Evolutionary conservation across 768 basidiomycete species (phyloP).

Genomic region (Serendipita sp.): DNA sequence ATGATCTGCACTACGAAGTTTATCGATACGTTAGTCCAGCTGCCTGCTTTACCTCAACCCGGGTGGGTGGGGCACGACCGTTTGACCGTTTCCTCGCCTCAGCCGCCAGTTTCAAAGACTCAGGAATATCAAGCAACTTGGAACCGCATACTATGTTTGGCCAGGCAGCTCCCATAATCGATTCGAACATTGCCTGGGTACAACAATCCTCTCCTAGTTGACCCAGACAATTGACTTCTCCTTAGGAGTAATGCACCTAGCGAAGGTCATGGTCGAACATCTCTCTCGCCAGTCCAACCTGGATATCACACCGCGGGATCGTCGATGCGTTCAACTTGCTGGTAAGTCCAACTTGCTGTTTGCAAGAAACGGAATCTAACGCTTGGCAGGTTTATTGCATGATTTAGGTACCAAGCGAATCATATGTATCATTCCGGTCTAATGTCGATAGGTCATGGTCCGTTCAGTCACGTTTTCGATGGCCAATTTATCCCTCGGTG

Average conservation of each 20-base stretch:
- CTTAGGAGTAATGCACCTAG: conserved; percentile 63
- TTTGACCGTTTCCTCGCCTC: conserved; percentile 5
- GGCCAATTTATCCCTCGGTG: conserved; percentile 49
- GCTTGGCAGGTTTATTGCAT: conserved; percentile 41
- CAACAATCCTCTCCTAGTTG: conserved; percentile 8
- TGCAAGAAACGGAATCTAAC: not conserved
- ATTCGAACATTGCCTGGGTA: conserved; percentile 75
- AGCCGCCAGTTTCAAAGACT: conserved; percentile 68
- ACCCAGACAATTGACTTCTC: not conserved
- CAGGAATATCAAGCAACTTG: conserved; percentile 64
- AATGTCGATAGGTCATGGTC: conserved; percentile 46
- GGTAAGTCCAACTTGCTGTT: conserved; percentile 18
- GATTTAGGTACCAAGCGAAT: conserved; percentile 29
- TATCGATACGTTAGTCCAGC: conserved; percentile 45
- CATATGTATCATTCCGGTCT: not conserved
- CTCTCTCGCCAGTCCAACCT: conserved; percentile 48
- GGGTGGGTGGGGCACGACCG: not conserved
- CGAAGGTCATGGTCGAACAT: conserved; percentile 44
- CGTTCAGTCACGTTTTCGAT: conserved; percentile 81
- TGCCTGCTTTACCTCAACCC: too few relatives aligned
- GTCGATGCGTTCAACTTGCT: conserved; percentile 63
- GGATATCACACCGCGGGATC: conserved; percentile 51
- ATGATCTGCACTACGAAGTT: conserved; percentile 17
- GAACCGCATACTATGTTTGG: conserved; percentile 61
- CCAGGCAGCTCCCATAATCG: conserved; percentile 65